phyloP scores from a whole-genome alignment of 2,329 filamentous ascomycete genomes.

The Calonectria pteridis region DNA sequence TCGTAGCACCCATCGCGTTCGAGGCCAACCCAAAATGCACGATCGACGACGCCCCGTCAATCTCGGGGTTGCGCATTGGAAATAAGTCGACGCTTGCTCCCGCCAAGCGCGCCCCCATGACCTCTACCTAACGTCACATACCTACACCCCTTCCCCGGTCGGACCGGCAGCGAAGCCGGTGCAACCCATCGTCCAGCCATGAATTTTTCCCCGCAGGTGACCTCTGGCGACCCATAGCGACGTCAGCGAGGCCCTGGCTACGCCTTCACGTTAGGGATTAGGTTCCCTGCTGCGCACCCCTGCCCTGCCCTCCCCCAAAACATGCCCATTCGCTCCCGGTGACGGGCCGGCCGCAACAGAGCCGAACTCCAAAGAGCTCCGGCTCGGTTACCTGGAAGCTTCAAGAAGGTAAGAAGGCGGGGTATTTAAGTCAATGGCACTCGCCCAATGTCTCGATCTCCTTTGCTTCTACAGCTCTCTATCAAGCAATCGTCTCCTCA shows the following conservation, averaged over 20 bases:
- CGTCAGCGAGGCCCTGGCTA: constrained; percentile 19
- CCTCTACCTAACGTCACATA: constrained; percentile 20
- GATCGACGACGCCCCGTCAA: not conserved
- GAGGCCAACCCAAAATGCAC: constrained; percentile 1
- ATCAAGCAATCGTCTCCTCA: constrained; percentile 4
- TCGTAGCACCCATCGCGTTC: not conserved
- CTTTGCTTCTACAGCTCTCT: not conserved
- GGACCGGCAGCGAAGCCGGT: constrained; percentile 23
- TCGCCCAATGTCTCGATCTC: not conserved
- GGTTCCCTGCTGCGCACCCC: constrained; percentile 3
- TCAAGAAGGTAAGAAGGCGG: not conserved
- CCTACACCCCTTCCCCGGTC: constrained; percentile 24
- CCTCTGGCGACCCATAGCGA: constrained; percentile 21
- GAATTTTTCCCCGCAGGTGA: constrained; percentile 24
- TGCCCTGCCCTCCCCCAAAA: not conserved
- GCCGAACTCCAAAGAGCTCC: constrained; percentile 15
- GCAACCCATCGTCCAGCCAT: constrained; percentile 9
- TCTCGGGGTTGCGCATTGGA: too few relatives aligned
- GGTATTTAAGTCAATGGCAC: constrained; percentile 12
- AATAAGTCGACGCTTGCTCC: not conserved
- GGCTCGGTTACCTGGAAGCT: constrained; percentile 17
- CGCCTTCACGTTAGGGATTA: constrained; percentile 1
- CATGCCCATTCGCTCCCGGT: constrained; percentile 16
- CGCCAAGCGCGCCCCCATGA: constrained; percentile 9
- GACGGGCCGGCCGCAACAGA: constrained; percentile 17